phyloP scores from a whole-genome alignment of 2,329 filamentous ascomycete genomes.

The Cadophora gregata region DNA sequence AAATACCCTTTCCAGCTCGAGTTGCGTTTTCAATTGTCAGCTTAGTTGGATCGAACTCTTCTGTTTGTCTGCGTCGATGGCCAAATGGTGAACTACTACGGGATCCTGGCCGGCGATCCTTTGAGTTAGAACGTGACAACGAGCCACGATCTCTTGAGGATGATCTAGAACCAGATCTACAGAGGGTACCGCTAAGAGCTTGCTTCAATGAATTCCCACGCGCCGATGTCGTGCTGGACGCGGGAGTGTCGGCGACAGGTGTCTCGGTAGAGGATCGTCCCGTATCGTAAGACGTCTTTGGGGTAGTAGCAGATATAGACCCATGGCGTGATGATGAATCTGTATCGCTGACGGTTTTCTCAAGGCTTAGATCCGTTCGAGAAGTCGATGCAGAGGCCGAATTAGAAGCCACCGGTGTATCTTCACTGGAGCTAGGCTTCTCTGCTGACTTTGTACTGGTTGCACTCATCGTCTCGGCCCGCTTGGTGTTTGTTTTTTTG shows the following conservation, averaged over 20 bases:
- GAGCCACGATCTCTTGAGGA: conserved; percentile 28
- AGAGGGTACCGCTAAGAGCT: conserved; percentile 41
- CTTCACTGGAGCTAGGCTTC: conserved; percentile 22
- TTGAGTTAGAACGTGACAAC: conserved; percentile 32
- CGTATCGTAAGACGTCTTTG: conserved; percentile 40
- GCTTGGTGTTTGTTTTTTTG: conserved; percentile 31
- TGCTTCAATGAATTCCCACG: conserved; percentile 41
- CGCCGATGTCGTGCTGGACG: conserved; percentile 31
- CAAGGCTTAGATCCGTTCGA: conserved; percentile 25
- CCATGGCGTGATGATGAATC: conserved; percentile 14
- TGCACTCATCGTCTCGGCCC: conserved; percentile 25
- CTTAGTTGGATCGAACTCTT: conserved; percentile 43
- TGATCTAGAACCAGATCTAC: conserved; percentile 35
- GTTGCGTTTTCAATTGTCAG: conserved; percentile 63
- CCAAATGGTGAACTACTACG: conserved; percentile 37
- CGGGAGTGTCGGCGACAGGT: conserved; percentile 28
- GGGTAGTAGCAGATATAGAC: conserved; percentile 24
- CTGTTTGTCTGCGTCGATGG: conserved; percentile 27
- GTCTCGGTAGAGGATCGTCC: conserved; percentile 32
- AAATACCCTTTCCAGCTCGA: conserved; percentile 70
- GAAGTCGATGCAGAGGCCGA: conserved; percentile 27
- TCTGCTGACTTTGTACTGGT: conserved; percentile 20
- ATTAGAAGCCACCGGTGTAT: conserved; percentile 27
- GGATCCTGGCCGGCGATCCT: conserved; percentile 28
- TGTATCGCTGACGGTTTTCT: conserved; percentile 20